Percentiles rank a stretch among this genome's conserved stretches.
Evolutionary conservation across 106 monocot species (phyloP).

Genomic region (Dioscorea zingiberensis): DNA sequence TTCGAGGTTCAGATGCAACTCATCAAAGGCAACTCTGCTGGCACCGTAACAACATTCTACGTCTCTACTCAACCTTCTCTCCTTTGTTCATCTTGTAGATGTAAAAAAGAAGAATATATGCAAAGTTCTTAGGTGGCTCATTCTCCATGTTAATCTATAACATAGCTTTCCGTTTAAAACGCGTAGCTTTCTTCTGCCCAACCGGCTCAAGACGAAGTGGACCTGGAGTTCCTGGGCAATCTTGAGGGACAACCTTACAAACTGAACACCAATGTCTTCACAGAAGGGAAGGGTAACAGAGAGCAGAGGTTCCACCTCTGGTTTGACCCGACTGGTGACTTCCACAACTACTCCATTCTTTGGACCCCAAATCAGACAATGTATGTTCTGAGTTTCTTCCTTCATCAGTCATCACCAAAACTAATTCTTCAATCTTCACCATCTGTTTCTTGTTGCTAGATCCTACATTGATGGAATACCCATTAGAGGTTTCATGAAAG

Average conservation of each 20-base stretch:
- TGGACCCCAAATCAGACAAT: constrained; percentile 41
- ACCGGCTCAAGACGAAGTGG: constrained; percentile 10
- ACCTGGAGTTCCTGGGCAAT: constrained; percentile 21
- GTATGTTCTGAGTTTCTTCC: constrained; percentile 6
- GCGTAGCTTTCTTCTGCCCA: constrained; percentile 9
- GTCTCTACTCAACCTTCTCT: not conserved
- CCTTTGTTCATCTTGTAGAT: not conserved
- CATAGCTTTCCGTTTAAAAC: not conserved
- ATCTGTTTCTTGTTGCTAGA: constrained; percentile 7
- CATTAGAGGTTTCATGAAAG: constrained; percentile 34
- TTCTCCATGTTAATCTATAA: not conserved
- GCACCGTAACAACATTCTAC: constrained; percentile 5
- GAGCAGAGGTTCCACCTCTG: constrained; percentile 19
- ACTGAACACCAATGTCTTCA: constrained; percentile 14
- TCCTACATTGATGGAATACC: constrained; percentile 65
- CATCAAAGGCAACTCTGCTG: constrained; percentile 11
- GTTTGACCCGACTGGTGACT: constrained; percentile 18
- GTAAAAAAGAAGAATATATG: not conserved
- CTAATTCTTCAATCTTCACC: not conserved
- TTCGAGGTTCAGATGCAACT: constrained; percentile 25
- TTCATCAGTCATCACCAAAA: not conserved
- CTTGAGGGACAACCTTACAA: constrained; percentile 6
- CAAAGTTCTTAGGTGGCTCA: not conserved
- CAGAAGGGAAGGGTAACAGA: constrained; percentile 8
- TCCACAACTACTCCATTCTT: constrained; percentile 14